Base-by-base conservation (phyloP, 805 yeast species). In the Yarrowia sp. region DNA sequence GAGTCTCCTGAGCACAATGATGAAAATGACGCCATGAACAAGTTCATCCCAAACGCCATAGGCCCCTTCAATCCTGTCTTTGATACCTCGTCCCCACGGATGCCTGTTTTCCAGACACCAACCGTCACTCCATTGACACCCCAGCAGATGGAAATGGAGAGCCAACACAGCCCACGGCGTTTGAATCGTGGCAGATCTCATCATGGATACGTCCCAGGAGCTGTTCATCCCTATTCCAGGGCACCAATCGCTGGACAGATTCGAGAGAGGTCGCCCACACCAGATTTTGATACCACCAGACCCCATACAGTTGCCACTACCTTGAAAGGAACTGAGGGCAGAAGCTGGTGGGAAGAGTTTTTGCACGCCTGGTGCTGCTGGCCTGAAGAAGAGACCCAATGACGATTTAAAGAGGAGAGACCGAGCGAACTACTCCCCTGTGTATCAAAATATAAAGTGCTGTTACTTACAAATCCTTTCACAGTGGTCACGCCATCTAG, bases 21-120 rank as follows among this genome's bases (percentile, higher is more conserved):
- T 0, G 24, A 8, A 3, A 12, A 4, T 4, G 38, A 21, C 2
- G 14, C 28, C 11, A n/a, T 16, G 6, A 36, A n/a, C 22, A 36
- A 36, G 43, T 54, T 38, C 19, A 24, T 54, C 7, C 61, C 44
- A 7, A 36, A 9, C 17, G 40, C 46, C 8, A 54, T 36, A 6
- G 61, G 46, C 0, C 44, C 33, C 24, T 54, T 54, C 38, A 36
- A 38, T 17, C 61, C 61, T 2, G 46, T 26, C 5, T 54, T 54
- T 14, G 61, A 54, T 28, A 54, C 61, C 61, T 54, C 61, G 4
- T 54, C 61, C 9, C 61, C 61, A 0, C 33, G 61, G n/a, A 54
- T 54, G 46, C 61, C 61, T 1, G 46, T 54, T 11, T 54, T 54
- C 17, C 35, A 35, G 5, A 33, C 46, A 12, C 46, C 35, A 7